Evolutionary conservation across 2,329 filamentous ascomycete species (phyloP), one percentile per base, ranked within the genome.

Genomic region (Apiospora phragmitis): DNA sequence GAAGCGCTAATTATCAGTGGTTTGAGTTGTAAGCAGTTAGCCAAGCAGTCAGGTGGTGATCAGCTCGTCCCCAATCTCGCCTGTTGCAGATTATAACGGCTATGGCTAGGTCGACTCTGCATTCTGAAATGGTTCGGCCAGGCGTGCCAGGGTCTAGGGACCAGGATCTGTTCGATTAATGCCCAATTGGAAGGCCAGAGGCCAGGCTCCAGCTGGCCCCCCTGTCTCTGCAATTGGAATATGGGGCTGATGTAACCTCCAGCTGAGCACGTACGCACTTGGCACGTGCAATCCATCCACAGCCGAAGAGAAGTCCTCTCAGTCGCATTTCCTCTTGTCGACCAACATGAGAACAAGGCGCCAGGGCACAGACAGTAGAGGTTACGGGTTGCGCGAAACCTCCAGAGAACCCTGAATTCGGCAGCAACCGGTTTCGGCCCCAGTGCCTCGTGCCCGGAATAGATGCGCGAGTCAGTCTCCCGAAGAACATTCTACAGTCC

Each of bases 231-330:
- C 29, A 7, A 35, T 18, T 21, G 14, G 51, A 59, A 35, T 29
- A n/a, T 38, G 29, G 55, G 55, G 55, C 21, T 62, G 55, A 62
- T 62, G 55, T 32, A 62, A 62, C 55, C 55, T 62, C 55, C 18
- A 62, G 55, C 8, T 11, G 32, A 62, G 55, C 55, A 62, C 55
- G 55, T 62, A 32, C 55, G 24, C n/a, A n/a, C n/a, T n/a, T n/a
- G n/a, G n/a, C n/a, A 18, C 2, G 24, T 6, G 9, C 49, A 29
- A 29, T 55, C 42, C 47, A 35, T 59, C 18, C 32, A n/a, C 32
- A 12, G 55, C 55, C 32, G 55, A 62, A 62, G 32, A 11, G 24
- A 35, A 38, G 29, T 51, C 16, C 12, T n/a, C 49, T 55, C 49
- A 2, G 49, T 55, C 21, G 32, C 55, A 24, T 24, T 14, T 6